Conservation (phyloP, 1,139 yeast species). For the Lodderomyces jiufengensis region DNA sequence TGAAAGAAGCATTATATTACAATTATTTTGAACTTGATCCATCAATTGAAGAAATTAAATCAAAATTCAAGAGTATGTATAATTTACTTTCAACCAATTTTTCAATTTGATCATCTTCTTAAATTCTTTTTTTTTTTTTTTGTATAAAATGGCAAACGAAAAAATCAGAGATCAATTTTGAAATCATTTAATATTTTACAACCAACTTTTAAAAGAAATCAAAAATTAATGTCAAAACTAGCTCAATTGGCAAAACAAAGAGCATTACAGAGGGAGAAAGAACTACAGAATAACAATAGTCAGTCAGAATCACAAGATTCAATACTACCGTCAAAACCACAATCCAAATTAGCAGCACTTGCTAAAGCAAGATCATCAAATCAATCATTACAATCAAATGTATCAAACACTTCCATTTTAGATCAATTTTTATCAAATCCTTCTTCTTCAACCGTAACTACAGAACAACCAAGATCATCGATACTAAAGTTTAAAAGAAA, state of each 20-base stretch:
- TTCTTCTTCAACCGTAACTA: background rate
- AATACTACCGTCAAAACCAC: conserved; percentile 2
- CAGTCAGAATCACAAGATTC: conserved; percentile 4
- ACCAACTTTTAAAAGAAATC: too few species aligned
- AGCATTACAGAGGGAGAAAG: conserved; percentile 12
- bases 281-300: conserved; percentile 7
- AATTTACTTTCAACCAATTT: background rate
- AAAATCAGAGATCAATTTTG: too few species aligned
- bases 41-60: conserved; percentile 51
- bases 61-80: conserved; percentile 46
- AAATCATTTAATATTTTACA: too few species aligned
- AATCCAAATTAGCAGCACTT: conserved; percentile 2
- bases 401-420: background rate
- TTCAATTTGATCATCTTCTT: background rate
- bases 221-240: conserved; percentile 19
- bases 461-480: conserved; percentile 3
- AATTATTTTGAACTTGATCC: conserved; percentile 56
- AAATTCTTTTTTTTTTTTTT: background rate
- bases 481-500: conserved; percentile 5
- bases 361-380: conserved; percentile 4
- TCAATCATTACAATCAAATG: background rate
- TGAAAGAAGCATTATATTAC: conserved; percentile 59
- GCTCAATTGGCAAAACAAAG: conserved; percentile 21
- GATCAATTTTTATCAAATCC: background rate
- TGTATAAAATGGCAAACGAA: background rate